phyloP scores from a whole-genome alignment of 2,329 filamentous ascomycete species.

The Trichoderma sp. region DNA sequence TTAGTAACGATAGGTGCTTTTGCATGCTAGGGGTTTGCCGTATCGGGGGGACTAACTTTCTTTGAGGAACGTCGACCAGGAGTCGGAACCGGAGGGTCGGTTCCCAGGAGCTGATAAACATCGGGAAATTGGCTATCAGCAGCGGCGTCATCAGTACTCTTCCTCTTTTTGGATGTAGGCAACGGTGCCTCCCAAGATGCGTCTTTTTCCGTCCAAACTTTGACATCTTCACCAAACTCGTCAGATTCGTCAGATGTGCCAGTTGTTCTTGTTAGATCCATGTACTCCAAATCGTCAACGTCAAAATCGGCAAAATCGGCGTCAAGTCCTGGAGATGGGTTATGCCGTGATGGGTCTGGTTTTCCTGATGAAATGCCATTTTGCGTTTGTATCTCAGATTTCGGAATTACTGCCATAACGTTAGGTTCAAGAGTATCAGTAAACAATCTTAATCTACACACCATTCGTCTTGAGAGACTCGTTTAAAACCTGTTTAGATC shows the following conservation, averaged over 20 bases:
- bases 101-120: conserved; percentile 48
- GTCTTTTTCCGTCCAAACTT: conserved; percentile 44
- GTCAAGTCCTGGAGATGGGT: conserved; percentile 25
- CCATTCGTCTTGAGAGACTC: conserved; percentile 16
- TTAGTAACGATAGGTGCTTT: conserved; percentile 17
- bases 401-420: neutral
- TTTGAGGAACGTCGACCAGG: conserved; percentile 29
- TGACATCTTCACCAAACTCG: conserved; percentile 37
- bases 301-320: conserved; percentile 38
- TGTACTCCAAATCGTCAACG: conserved; percentile 35
- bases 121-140: conserved; percentile 52
- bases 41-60: conserved; percentile 24
- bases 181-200: conserved; percentile 38
- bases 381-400: conserved; percentile 25
- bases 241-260: conserved; percentile 35
- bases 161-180: conserved; percentile 49
- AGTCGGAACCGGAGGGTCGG: conserved; percentile 37
- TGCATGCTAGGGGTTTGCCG: conserved; percentile 21
- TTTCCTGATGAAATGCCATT: conserved; percentile 29
- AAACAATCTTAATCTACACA: neutral
- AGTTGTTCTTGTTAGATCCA: conserved; percentile 42
- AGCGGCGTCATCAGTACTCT: conserved; percentile 44
- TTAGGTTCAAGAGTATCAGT: neutral
- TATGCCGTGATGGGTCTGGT: conserved; percentile 23
- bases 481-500: conserved; percentile 23